Evolutionary conservation across 768 basidiomycete species (phyloP).

Genomic region (Mycena latifolia): DNA sequence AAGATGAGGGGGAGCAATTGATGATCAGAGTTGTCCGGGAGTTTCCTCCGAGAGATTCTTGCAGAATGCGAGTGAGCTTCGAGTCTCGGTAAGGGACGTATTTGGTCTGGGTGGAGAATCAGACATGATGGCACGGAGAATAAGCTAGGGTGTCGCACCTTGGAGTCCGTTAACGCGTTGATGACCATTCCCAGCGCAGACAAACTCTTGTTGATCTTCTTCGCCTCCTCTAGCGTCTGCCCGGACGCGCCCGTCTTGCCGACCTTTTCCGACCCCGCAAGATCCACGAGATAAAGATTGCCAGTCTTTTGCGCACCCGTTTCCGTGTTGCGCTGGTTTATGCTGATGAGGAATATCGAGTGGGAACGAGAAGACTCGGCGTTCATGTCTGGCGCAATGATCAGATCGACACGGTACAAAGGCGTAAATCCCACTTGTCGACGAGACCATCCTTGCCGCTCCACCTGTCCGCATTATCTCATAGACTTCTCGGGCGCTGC

Average conservation of each 20-base stretch:
- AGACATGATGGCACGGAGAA: background rate
- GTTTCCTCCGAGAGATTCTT: constrained; percentile 98
- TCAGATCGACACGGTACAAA: background rate
- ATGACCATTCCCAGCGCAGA: constrained; percentile 99
- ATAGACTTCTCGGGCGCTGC: constrained; percentile 94
- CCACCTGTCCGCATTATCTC: constrained; percentile 99
- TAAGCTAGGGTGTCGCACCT: constrained; percentile 63
- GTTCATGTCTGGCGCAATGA: constrained; percentile 87
- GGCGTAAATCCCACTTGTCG: constrained; percentile 80
- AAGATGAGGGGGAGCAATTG: constrained; percentile 98
- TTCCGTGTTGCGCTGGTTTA: constrained; percentile 96
- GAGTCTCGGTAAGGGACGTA: constrained; percentile 99
- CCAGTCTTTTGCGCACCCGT: constrained; percentile 96
- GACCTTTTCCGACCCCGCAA: constrained; percentile 99
- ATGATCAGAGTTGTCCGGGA: constrained; percentile 98
- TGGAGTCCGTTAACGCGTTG: constrained; percentile 96
- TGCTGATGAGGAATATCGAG: constrained; percentile 98
- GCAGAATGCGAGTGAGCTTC: constrained; percentile 97
- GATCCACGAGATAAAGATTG: constrained; percentile 96
- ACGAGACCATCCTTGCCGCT: constrained; percentile 89
- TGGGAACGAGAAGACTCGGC: constrained; percentile 99
- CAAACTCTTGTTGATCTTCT: constrained; percentile 99
- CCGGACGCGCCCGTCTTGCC: constrained; percentile 99
- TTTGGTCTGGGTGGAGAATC: constrained; percentile 71
- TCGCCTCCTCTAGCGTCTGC: constrained; percentile 98